These are phyloP conservation scores for Tetraselmis chui DNA, from an alignment of 139 green algal species.

Conservation along the genomic window DNA sequence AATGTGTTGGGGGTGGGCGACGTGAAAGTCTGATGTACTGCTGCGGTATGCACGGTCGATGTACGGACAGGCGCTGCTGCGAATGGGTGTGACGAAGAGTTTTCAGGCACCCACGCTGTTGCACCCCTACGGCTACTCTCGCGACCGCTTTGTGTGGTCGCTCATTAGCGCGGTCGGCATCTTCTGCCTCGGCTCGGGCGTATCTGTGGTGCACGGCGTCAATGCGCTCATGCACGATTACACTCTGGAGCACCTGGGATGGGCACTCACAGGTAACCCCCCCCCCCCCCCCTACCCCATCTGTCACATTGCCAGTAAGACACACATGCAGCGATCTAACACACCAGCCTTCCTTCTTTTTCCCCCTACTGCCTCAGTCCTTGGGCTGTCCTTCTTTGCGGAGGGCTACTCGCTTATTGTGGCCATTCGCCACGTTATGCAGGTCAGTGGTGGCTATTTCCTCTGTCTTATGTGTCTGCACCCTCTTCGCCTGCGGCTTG, in stretches of 20 bases:
- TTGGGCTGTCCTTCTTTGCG: conserved; percentile 58
- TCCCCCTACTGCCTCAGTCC: conserved; percentile 30
- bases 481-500: too few relatives aligned
- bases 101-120: conserved; percentile 45
- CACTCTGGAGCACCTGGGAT: conserved; percentile 34
- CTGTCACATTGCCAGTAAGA: too few relatives aligned
- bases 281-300: background rate
- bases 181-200: conserved; percentile 85
- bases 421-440: conserved; percentile 46
- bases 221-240: conserved; percentile 3
- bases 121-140: conserved; percentile 85
- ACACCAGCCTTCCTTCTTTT: background rate
- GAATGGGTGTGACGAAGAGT: conserved; percentile 59
- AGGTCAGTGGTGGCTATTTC: too few relatives aligned
- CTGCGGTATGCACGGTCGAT: too few relatives aligned
- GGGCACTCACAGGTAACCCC: conserved; percentile 17
- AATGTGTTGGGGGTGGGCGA: too few relatives aligned
- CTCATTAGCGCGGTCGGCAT: conserved; percentile 87
- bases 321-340: conserved; percentile 19
- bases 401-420: conserved; percentile 78
- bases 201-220: conserved; percentile 71
- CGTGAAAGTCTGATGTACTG: too few relatives aligned
- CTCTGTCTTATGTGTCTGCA: too few relatives aligned
- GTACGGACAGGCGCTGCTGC: conserved; percentile 48
- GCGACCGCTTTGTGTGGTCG: conserved; percentile 86